Evolutionary conservation across 2,329 filamentous ascomycete species (phyloP).

Genomic region (Diaporthe nobilis): DNA sequence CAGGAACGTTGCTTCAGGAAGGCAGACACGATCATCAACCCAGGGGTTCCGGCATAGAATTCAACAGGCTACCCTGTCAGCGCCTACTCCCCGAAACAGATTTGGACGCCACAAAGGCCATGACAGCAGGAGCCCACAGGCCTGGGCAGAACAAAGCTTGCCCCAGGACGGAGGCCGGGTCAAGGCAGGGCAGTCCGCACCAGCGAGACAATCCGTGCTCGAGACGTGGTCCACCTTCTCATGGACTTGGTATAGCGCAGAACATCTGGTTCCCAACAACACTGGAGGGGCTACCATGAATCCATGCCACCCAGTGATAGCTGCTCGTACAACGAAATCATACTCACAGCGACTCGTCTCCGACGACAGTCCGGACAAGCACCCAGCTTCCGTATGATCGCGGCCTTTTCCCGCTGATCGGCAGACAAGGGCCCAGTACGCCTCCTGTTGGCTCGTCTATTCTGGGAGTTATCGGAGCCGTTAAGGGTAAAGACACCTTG

Average conservation of each 20-base stretch:
- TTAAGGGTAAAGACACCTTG: conserved; percentile 70
- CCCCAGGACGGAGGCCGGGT: not conserved
- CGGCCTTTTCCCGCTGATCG: conserved; percentile 71
- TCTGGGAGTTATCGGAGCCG: conserved; percentile 66
- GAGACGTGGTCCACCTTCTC: not conserved
- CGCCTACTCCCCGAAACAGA: not conserved
- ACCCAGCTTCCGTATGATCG: conserved; percentile 71
- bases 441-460: conserved; percentile 69
- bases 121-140: not conserved
- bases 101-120: not conserved
- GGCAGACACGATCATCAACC: not conserved
- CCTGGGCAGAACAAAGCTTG: not conserved
- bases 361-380: conserved; percentile 70
- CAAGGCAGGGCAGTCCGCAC: not conserved
- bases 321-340: not conserved
- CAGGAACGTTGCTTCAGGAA: no score
- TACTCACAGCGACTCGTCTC: conserved; percentile 72
- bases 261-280: not conserved
- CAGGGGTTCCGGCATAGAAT: not conserved
- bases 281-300: not conserved
- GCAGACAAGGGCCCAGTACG: conserved; percentile 72
- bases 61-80: not conserved
- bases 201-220: not conserved
- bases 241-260: not conserved
- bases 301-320: not conserved